phyloP scores from a whole-genome alignment of 495 filamentous ascomycete genomes.

The Xylaria flabelliformis region DNA sequence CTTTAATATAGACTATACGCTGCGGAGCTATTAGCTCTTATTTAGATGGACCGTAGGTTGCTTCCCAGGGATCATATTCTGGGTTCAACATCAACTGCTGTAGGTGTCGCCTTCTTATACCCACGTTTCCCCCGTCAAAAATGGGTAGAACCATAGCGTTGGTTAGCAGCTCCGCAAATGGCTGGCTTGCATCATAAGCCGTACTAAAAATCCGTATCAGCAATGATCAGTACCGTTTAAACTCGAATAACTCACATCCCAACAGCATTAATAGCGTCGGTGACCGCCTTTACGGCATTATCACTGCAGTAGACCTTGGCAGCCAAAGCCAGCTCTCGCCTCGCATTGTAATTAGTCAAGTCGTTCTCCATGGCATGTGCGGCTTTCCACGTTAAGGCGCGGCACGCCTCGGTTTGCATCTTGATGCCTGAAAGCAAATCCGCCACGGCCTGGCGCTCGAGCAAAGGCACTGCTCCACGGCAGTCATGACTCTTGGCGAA shows the following conservation, averaged over 20 bases:
- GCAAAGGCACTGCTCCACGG: conserved; percentile 49
- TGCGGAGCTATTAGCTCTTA: not conserved
- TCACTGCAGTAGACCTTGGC: conserved; percentile 62
- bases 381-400: conserved; percentile 61
- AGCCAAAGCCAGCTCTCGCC: conserved; percentile 54
- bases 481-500: conserved; percentile 55
- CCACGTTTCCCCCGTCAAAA: conserved; percentile 64
- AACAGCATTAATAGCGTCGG: conserved; percentile 57
- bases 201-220: not conserved
- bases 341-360: conserved; percentile 46
- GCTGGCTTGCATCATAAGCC: conserved; percentile 2
- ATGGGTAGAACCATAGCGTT: conserved; percentile 58
- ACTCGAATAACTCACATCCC: conserved; percentile 49
- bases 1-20: not conserved
- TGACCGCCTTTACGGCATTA: conserved; percentile 51
- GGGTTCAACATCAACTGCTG: conserved; percentile 55
- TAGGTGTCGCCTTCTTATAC: conserved; percentile 57
- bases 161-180: conserved; percentile 56
- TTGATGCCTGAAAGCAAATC: conserved; percentile 60
- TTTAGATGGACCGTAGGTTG: conserved; percentile 39
- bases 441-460: conserved; percentile 57
- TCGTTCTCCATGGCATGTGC: conserved; percentile 49
- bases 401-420: conserved; percentile 59
- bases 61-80: conserved; percentile 54
- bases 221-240: not conserved